These are phyloP conservation scores for Globisporangium ultimum DNA, from an alignment of 352 stramenopile species.

Conservation along the genomic window DNA sequence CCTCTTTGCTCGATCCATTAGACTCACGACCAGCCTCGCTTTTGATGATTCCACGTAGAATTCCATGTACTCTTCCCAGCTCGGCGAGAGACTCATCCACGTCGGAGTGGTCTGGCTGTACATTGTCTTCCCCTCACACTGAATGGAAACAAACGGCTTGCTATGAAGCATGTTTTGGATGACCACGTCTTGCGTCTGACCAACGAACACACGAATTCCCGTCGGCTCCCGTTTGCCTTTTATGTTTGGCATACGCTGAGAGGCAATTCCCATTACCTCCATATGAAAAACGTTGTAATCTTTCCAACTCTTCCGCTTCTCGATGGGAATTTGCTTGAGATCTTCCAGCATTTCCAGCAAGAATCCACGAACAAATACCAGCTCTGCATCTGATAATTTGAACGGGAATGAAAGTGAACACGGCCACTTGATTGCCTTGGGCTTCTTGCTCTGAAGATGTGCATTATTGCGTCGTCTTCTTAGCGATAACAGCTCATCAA, in stretches of 20 bases:
- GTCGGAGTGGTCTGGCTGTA: slow-evolving; percentile 29
- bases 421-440: slow-evolving; percentile 35
- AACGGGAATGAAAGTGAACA: slow-evolving; percentile 20
- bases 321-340: slow-evolving; percentile 16
- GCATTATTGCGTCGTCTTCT: slow-evolving; percentile 11
- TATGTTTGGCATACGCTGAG: background rate
- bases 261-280: slow-evolving; percentile 30
- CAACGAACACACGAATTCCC: slow-evolving; percentile 43
- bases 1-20: slow-evolving; percentile 34
- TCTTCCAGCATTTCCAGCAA: slow-evolving; percentile 35
- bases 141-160: slow-evolving; percentile 41
- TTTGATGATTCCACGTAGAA: slow-evolving; percentile 37
- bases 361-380: slow-evolving; percentile 31
- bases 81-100: slow-evolving; percentile 57
- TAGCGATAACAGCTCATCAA: slow-evolving; percentile 32
- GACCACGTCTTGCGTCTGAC: slow-evolving; percentile 32
- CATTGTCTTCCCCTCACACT: slow-evolving; percentile 33
- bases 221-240: slow-evolving; percentile 10
- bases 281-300: slow-evolving; percentile 45
- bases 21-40: slow-evolving; percentile 32
- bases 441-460: slow-evolving; percentile 4
- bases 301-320: slow-evolving; percentile 33
- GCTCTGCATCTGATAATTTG: slow-evolving; percentile 26
- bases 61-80: slow-evolving; percentile 63
- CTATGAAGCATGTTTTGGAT: slow-evolving; percentile 44